Percentiles rank a stretch among this genome's conserved stretches.
phyloP scores from a whole-genome alignment of 805 yeast genomes.

The Sugiyamaella valdiviana region DNA sequence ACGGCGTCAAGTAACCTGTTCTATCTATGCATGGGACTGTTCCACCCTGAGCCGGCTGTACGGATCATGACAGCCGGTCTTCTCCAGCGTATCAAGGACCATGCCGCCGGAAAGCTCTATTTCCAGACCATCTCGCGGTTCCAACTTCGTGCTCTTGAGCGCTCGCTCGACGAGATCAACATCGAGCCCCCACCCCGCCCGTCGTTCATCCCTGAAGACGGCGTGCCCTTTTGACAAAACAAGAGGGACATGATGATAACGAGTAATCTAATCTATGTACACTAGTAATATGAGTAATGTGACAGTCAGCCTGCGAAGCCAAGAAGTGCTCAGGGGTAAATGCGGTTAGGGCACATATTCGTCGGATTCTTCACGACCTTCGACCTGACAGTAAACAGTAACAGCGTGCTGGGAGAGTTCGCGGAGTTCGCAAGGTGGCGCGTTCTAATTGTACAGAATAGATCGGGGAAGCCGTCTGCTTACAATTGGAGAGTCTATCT shows the following conservation, averaged over 20 bases:
- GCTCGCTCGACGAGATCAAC: slow-evolving; percentile 14
- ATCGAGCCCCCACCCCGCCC: not conserved
- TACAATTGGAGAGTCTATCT: not conserved
- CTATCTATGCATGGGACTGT: slow-evolving; percentile 27
- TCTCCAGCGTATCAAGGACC: slow-evolving; percentile 24
- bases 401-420: too few relatives aligned
- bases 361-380: not conserved
- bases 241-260: not conserved
- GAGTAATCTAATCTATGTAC: not conserved
- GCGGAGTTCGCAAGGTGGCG: too few relatives aligned
- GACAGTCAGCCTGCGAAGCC: too few relatives aligned
- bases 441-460: not conserved
- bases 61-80: slow-evolving; percentile 23
- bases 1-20: slow-evolving; percentile 23
- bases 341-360: too few relatives aligned
- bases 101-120: slow-evolving; percentile 27
- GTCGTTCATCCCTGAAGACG: not conserved
- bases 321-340: not conserved
- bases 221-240: not conserved
- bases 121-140: slow-evolving; percentile 23
- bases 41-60: slow-evolving; percentile 25
- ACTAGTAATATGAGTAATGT: not conserved
- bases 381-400: not conserved
- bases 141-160: slow-evolving; percentile 23
- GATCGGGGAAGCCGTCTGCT: not conserved